Conservation (phyloP, 1,284 basidiomycete species). For the Microbotryum silenes-acaulis region DNA sequence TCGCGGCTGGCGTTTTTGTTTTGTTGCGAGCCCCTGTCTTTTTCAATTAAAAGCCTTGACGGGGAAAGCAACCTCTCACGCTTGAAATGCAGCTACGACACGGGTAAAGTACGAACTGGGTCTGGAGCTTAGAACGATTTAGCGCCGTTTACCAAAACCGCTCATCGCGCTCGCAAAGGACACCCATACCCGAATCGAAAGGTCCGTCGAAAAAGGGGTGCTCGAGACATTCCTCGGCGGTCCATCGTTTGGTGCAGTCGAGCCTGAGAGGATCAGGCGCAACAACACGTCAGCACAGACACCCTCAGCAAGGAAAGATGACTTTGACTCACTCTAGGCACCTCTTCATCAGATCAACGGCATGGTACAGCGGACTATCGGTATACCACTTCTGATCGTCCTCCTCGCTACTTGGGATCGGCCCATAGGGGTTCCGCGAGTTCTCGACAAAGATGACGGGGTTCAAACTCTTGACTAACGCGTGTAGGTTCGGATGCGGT, state of each 20-base stretch:
- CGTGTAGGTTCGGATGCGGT: slow-evolving; percentile 56
- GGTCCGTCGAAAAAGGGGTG: slow-evolving; percentile 59
- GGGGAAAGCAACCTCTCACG: no score
- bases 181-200: slow-evolving; percentile 21
- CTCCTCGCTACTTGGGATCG: slow-evolving; percentile 14
- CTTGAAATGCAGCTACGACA: no score
- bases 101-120: no score
- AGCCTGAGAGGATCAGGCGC: slow-evolving; percentile 31
- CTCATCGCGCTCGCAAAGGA: neutral
- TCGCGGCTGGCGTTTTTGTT: no score
- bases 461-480: slow-evolving; percentile 68
- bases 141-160: no score
- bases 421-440: slow-evolving; percentile 33
- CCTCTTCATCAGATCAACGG: slow-evolving; percentile 63
- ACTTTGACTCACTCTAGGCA: slow-evolving; percentile 56
- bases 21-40: no score
- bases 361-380: slow-evolving; percentile 53
- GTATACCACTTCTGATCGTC: slow-evolving; percentile 43
- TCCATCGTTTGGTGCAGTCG: slow-evolving; percentile 57
- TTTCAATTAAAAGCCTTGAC: no score
- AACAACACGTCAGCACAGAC: neutral
- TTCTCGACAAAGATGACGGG: slow-evolving; percentile 52
- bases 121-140: no score
- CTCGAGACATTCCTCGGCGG: slow-evolving; percentile 63
- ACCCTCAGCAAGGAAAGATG: neutral